Conservation (phyloP, 139 green algal genomes). For the Nannochloris sp. region DNA sequence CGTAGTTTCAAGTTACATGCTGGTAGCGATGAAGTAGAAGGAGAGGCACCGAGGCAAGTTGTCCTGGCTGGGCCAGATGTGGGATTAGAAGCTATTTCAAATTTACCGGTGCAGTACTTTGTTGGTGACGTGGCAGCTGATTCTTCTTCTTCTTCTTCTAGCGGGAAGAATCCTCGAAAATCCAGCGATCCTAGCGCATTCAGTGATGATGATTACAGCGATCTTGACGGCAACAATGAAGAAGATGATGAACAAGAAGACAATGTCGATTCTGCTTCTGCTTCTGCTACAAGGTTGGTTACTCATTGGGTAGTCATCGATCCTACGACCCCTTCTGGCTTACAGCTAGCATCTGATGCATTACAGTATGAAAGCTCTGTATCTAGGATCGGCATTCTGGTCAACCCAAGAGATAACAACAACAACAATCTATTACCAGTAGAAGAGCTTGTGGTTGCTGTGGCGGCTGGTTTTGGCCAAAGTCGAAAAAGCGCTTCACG, state of each 20-base stretch:
- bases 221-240: not conserved
- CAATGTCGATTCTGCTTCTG: not conserved
- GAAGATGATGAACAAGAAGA: too few relatives aligned
- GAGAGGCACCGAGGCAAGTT: conserved; percentile 8
- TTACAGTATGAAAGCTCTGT: conserved; percentile 7
- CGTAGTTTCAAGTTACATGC: not conserved
- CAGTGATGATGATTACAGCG: not conserved
- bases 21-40: not conserved
- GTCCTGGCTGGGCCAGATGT: conserved; percentile 1
- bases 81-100: not conserved
- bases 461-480: not conserved
- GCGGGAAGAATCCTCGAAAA: not conserved
- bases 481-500: not conserved
- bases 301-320: conserved; percentile 66
- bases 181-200: too few relatives aligned
- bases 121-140: not conserved
- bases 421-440: not conserved
- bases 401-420: conserved; percentile 11
- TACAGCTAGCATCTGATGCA: conserved; percentile 13
- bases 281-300: conserved; percentile 8
- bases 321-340: not conserved
- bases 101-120: conserved; percentile 8
- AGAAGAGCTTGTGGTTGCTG: conserved; percentile 3
- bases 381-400: conserved; percentile 34
- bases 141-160: too few relatives aligned